Percentiles rank a stretch among this genome's conserved stretches.
phyloP scores from a whole-genome alignment of 805 yeast genomes.

The Wickerhamiella azyma region DNA sequence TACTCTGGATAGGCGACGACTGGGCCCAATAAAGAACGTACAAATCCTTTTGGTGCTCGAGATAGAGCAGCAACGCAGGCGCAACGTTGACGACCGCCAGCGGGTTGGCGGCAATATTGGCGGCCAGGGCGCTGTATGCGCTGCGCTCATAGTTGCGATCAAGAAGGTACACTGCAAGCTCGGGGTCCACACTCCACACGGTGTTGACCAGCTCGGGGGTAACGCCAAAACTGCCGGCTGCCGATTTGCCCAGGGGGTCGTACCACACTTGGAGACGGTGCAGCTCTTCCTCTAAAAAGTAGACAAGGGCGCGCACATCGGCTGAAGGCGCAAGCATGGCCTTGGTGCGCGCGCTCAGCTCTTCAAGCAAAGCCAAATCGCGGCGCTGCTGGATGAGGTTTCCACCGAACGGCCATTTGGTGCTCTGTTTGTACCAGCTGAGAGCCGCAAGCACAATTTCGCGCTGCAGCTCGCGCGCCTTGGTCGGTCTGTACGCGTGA shows the following conservation, averaged over 20 bases:
- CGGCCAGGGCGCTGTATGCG: slow-evolving; percentile 30
- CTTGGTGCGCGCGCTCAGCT: slow-evolving; percentile 30
- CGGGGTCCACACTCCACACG: slow-evolving; percentile 58
- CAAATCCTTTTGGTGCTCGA: slow-evolving; percentile 22
- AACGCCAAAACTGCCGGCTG: slow-evolving; percentile 10
- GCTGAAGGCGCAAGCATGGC: slow-evolving; percentile 9
- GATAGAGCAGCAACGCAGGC: slow-evolving; percentile 44
- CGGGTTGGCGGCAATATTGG: slow-evolving; percentile 43
- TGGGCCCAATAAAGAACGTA: slow-evolving; percentile 52
- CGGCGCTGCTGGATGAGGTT: slow-evolving; percentile 57
- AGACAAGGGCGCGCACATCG: slow-evolving; percentile 33
- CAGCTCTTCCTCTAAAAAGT: slow-evolving; percentile 66
- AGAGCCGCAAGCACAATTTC: slow-evolving; percentile 52
- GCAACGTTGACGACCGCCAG: slow-evolving; percentile 41
- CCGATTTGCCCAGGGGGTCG: slow-evolving; percentile 32
- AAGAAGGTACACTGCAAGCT: slow-evolving; percentile 56
- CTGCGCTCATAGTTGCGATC: slow-evolving; percentile 35
- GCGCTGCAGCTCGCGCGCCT: slow-evolving; percentile 36
- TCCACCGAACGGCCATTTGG: slow-evolving; percentile 73
- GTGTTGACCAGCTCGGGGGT: slow-evolving; percentile 29
- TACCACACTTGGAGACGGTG: slow-evolving; percentile 65
- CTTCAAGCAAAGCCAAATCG: slow-evolving; percentile 47
- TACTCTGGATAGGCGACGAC: slow-evolving; percentile 70
- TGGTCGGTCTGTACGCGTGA: slow-evolving; percentile 28
- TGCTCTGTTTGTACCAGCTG: slow-evolving; percentile 59